Evolutionary conservation across 257 asterid species (phyloP), one percentile per base, ranked within the genome.

Genomic region (Solanum gracilifrons): DNA sequence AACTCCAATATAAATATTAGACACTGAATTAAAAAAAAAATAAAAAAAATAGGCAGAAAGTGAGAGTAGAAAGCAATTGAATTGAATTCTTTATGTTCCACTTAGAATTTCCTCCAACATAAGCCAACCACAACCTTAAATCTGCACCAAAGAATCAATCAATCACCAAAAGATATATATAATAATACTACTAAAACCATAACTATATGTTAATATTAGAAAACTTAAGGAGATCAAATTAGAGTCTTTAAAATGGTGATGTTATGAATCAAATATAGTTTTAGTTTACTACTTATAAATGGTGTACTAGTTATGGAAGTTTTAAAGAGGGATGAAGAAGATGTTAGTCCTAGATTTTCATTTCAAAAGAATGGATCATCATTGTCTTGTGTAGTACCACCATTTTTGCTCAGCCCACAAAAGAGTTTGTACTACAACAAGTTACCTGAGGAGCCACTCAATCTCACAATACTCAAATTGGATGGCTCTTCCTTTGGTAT

Each of bases 401-500:
- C 91, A 15, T 87, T 66, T 2, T 86, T 86, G 82, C 21, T 79
- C 58, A 32, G 83, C 66, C 88, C 87, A 16, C 86, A 91, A 37
- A 91, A 82, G 88, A 92, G 92, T 55, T 51, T 91, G 80, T 89
- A 93, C 0, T 96, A 93, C 89, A 74, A 88, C 64, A 92, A 89
- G 92, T 92, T 96, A 66, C 93, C 93, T 68, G 89, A 88, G 87
- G 92, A 91, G 35, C 95, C 95, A 31, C 92, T 94, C 87, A 87
- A 82, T 37, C 96, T 96, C 89, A 91, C 92, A 55, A 87, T 96
- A 35, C 88, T 92, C 91, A 96, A 95, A 93, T 93, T 96, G 91
- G 98, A 95, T 90, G 98, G 95, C 39, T 88, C 99, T 21, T 90
- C 93, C 85, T 96, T 94, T 35, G 96, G 99, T 96, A 93, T 4